Percentiles rank a stretch among this genome's conserved stretches.
Evolutionary conservation across 2,329 filamentous ascomycete species (phyloP).

Genomic region (Harringtonia aguacate): DNA sequence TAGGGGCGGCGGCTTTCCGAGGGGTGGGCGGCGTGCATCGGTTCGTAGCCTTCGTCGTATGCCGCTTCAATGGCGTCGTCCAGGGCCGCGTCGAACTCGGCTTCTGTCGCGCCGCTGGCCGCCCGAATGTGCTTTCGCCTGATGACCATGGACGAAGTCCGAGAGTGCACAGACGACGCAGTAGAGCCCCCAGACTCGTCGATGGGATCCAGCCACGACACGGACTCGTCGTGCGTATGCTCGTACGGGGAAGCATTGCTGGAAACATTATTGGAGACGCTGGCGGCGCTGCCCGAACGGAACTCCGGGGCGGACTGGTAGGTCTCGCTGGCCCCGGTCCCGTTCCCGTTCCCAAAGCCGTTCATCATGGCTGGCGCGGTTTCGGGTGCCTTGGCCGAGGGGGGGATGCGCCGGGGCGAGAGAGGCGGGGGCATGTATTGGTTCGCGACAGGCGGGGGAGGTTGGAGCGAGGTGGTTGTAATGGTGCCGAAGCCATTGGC

Average conservation of each 20-base stretch:
- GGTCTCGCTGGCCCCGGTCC: neutral
- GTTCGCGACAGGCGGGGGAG: constrained; percentile 36
- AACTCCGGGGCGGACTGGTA: no score
- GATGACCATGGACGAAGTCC: constrained; percentile 59
- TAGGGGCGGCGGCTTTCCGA: constrained; percentile 15
- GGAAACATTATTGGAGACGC: neutral
- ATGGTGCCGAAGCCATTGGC: constrained; percentile 15
- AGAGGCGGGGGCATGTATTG: constrained; percentile 61
- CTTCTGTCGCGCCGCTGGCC: constrained; percentile 64
- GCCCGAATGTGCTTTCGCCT: constrained; percentile 60
- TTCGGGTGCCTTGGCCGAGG: neutral
- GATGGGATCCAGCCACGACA: constrained; percentile 89
- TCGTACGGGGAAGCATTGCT: constrained; percentile 28
- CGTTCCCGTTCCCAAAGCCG: neutral
- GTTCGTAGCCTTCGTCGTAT: constrained; percentile 85
- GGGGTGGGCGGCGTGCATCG: constrained; percentile 36
- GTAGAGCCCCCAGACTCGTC: constrained; percentile 80
- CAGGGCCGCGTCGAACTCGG: constrained; percentile 86
- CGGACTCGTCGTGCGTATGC: constrained; percentile 65
- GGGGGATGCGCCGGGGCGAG: constrained; percentile 43
- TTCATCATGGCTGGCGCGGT: neutral
- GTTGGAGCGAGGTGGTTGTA: constrained; percentile 24
- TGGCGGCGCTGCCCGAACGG: no score
- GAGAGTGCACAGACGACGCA: constrained; percentile 69
- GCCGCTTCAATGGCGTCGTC: constrained; percentile 94